Evolutionary conservation across 805 yeast genomes (phyloP).

Genomic region (Sugiyamaella mastotermitis): DNA sequence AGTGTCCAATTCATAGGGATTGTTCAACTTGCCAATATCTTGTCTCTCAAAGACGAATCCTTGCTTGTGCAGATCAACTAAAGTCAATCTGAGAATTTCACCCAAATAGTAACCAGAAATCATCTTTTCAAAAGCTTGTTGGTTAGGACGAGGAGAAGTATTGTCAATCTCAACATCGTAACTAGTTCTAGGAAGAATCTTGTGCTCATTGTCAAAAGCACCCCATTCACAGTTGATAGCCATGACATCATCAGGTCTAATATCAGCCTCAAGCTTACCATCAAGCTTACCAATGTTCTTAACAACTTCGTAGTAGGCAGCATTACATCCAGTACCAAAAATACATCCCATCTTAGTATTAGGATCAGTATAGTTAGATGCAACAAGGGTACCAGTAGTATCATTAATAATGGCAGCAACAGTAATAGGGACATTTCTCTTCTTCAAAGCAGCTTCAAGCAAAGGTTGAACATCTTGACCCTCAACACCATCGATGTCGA

Average conservation of each 20-base stretch:
- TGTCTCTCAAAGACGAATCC: slow-evolving; percentile 66
- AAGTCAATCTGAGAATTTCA: slow-evolving; percentile 75
- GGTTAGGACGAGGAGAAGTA: slow-evolving; percentile 92
- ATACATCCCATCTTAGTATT: slow-evolving; percentile 90
- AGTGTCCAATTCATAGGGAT: slow-evolving; percentile 76
- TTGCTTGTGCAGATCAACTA: slow-evolving; percentile 62
- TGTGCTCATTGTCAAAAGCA: slow-evolving; percentile 89
- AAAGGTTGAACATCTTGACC: slow-evolving; percentile 91
- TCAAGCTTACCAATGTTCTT: slow-evolving; percentile 73
- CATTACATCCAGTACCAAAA: slow-evolving; percentile 96
- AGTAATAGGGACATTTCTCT: slow-evolving; percentile 63
- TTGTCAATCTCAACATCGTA: slow-evolving; percentile 76
- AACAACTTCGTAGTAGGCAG: slow-evolving; percentile 84
- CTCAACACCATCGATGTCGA: slow-evolving; percentile 88
- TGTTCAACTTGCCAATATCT: slow-evolving; percentile 55
- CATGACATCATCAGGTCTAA: slow-evolving; percentile 58
- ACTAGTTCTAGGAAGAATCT: slow-evolving; percentile 79
- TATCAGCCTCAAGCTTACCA: slow-evolving; percentile 61
- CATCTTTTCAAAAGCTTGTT: slow-evolving; percentile 95
- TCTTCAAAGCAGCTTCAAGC: slow-evolving; percentile 70
- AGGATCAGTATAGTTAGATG: slow-evolving; percentile 87
- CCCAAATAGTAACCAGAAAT: slow-evolving; percentile 95
- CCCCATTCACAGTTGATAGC: slow-evolving; percentile 99
- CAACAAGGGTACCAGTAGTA: slow-evolving; percentile 95
- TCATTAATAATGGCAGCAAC: slow-evolving; percentile 94